Percentiles rank a stretch among this genome's conserved stretches.
Evolutionary conservation across 23 red algal species (phyloP).

Genomic region (Gracilaria vermiculophylla): DNA sequence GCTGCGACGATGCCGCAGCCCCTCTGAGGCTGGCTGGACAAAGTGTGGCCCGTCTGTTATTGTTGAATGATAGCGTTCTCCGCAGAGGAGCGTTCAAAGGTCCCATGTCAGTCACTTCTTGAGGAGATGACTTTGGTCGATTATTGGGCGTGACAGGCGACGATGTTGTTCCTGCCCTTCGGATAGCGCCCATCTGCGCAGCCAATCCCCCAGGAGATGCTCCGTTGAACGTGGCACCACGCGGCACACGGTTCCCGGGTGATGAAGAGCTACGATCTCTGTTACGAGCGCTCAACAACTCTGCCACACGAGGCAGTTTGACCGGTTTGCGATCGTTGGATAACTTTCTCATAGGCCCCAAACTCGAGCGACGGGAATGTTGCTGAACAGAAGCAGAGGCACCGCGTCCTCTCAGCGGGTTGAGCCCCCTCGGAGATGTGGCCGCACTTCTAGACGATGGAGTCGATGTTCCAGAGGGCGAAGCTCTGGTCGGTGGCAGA

Average conservation of each 20-base stretch:
- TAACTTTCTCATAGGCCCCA: not conserved
- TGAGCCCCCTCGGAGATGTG: slow-evolving; percentile 3
- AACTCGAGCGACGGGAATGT: not conserved
- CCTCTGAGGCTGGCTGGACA: slow-evolving; percentile 1
- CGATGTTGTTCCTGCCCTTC: not conserved
- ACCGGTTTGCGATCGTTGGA: not conserved
- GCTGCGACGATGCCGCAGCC: not conserved
- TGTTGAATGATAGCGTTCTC: slow-evolving; percentile 21
- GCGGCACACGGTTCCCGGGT: not conserved
- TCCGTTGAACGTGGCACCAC: slow-evolving; percentile 5
- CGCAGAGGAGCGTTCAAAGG: not conserved
- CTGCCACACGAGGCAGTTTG: slow-evolving; percentile 15
- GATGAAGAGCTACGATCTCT: not conserved
- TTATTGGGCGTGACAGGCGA: slow-evolving; percentile 1
- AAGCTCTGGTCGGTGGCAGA: not conserved
- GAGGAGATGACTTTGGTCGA: not conserved
- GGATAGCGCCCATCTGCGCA: not conserved
- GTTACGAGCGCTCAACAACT: not conserved
- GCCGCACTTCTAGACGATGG: slow-evolving; percentile 15
- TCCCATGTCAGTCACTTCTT: not conserved
- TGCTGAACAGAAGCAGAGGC: not conserved
- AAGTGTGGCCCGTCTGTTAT: slow-evolving; percentile 25
- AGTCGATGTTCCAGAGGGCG: not conserved
- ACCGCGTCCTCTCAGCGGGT: not conserved
- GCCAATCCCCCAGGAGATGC: not conserved